Base-by-base conservation (phyloP, 805 yeast species). In the Starmera amethionina region DNA sequence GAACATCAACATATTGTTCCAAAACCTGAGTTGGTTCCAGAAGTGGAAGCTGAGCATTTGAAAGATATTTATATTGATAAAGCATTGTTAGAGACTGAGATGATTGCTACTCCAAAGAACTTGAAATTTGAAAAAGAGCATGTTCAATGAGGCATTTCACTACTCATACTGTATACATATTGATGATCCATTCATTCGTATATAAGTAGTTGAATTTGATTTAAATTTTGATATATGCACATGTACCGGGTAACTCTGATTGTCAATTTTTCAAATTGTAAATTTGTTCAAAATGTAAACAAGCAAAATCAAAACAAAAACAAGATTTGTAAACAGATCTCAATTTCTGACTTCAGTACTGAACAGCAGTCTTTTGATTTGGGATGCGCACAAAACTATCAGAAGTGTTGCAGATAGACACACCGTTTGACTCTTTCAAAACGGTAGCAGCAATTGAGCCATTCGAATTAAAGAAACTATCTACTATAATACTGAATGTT, bases 401-500 rank as follows among this genome's bases (percentile, higher is more conserved):
- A 11, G 57, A 52, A 42, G 35, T 52, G 33, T 45, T 54, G 35
- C 42, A 48, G 6, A 42, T 47, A 34, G 40, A 42, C 35, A 36
- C 49, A 18, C 53, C 50, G 34, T 53, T 54, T 48, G 49, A 48
- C 37, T 47, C 53, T 45, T 53, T 54, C 42, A 44, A 42, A 35
- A 48, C 52, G 19, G 48, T 49, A 6, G 42, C 53, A 14, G 43
- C 48, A 15, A 36, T 54, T 15, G 58, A 53, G 16, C 58, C 57
- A 8, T 54, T 52, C 35, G 55, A 50, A 28, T 46, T 51, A 6
- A 35, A 12, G 29, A 43, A 44, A 28, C 38, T 54, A 32, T 45
- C 44, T 15, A 10, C 42, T 12, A 49, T 50, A 9, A 39, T 51
- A 12, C 52, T 48, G 40, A 55, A 50, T 18, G 46, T 53, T 28